phyloP scores from a whole-genome alignment of 2,329 filamentous ascomycete genomes.

The Aspergillus viridinutans region DNA sequence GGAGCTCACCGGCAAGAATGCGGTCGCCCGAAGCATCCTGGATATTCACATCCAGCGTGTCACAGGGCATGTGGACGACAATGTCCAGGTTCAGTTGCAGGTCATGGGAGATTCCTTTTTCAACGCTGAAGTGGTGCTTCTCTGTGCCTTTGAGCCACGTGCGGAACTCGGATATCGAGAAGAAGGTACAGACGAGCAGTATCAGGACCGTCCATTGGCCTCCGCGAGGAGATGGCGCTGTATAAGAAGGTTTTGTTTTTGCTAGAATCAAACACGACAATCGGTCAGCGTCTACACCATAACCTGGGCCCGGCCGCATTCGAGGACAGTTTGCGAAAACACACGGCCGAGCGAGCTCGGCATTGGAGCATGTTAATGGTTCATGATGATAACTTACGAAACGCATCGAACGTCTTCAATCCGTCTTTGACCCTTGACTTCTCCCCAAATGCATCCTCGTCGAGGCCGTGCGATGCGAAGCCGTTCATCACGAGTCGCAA shows the following conservation, averaged over 20 bases:
- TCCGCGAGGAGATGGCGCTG: slow-evolving; percentile 75
- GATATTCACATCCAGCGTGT: slow-evolving; percentile 89
- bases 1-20: slow-evolving; percentile 72
- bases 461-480: slow-evolving; percentile 64
- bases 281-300: slow-evolving; percentile 2
- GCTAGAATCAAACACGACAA: slow-evolving; percentile 50
- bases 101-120: slow-evolving; percentile 80
- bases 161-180: slow-evolving; percentile 71
- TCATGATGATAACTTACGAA: slow-evolving; percentile 61
- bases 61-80: slow-evolving; percentile 84
- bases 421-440: slow-evolving; percentile 54
- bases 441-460: slow-evolving; percentile 77
- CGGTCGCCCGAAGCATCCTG: slow-evolving; percentile 92
- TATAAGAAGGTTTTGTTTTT: slow-evolving; percentile 93
- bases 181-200: slow-evolving; percentile 66
- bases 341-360: too few relatives aligned
- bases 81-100: slow-evolving; percentile 95
- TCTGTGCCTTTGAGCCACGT: slow-evolving; percentile 84
- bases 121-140: slow-evolving; percentile 85
- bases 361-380: not conserved
- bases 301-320: not conserved
- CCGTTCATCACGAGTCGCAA: slow-evolving; percentile 64
- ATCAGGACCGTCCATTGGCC: slow-evolving; percentile 92
- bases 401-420: slow-evolving; percentile 89
- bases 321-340: not conserved